Percentiles rank a stretch among this genome's conserved stretches.
phyloP scores from a whole-genome alignment of 2,329 filamentous ascomycete species.

The Aspergillus melleus region DNA sequence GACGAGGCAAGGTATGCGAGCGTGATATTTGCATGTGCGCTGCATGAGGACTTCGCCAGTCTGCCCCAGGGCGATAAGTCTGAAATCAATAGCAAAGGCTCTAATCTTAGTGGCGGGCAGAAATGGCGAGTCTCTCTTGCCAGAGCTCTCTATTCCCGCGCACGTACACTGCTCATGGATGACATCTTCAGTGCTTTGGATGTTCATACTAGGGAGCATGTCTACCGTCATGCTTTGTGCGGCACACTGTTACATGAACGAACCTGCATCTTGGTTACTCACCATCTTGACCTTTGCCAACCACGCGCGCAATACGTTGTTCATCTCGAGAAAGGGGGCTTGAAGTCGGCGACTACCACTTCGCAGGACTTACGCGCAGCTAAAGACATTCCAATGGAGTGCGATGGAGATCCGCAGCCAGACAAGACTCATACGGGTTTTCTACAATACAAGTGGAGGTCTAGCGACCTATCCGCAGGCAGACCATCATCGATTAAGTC shows the following conservation, averaged over 20 bases:
- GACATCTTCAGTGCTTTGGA: conserved; percentile 81
- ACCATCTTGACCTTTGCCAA: conserved; percentile 69
- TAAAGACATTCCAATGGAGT: no score
- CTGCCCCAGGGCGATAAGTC: conserved; percentile 71
- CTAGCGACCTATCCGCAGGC: not conserved
- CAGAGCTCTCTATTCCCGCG: conserved; percentile 73
- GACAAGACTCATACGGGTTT: not conserved
- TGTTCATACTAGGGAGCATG: conserved; percentile 72
- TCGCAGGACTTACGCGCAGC: no score
- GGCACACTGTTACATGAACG: conserved; percentile 67
- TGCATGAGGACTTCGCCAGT: conserved; percentile 72
- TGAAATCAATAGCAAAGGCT: conserved; percentile 76
- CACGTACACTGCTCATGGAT: conserved; percentile 71
- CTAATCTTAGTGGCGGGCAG: conserved; percentile 80
- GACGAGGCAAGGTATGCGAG: conserved; percentile 65
- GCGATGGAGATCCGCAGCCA: not conserved
- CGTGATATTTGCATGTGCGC: conserved; percentile 68
- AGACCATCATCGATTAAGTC: not conserved
- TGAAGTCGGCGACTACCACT: not conserved
- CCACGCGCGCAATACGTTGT: conserved; percentile 62
- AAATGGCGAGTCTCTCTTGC: conserved; percentile 78
- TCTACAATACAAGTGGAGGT: not conserved
- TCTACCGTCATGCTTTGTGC: conserved; percentile 71
- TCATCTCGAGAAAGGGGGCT: not conserved
- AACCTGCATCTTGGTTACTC: conserved; percentile 75